Evolutionary conservation across 352 stramenopile species (phyloP), one percentile per base, ranked within the genome.

Genomic region (Phytopythium chamaehyphon): DNA sequence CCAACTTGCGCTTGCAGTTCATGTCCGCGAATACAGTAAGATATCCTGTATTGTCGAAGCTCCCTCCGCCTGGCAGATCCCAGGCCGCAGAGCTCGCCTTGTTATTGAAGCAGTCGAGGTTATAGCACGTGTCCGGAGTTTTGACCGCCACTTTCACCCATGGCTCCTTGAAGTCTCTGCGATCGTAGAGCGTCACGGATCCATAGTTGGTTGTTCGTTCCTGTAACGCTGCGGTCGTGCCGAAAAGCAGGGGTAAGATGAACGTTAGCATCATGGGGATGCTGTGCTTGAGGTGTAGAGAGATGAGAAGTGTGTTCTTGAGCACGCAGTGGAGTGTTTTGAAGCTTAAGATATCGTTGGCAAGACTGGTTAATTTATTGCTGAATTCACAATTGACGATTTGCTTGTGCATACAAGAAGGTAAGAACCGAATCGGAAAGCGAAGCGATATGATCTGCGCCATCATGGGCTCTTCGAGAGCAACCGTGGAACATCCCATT

Each of bases 61-160:
- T 24, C 8, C 11, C n/a, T 9, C 22, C 38, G 3, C 3, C 16
- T 16, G 38, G 38, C 38, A 43, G 38, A 9, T 43, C 16, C 56
- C 56, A 62, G 15, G 18, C 45, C 3, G 37, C 56, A 2, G 49
- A 43, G 38, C 38, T 43, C 38, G 16, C 21, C 38, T 43, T 43
- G 10, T 43, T 3, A 16, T 22, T 21, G 16, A 43, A 43, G 16
- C 38, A 22, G 10, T 43, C 21, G 12, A 22, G 18, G 38, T 43
- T 22, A 8, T 22, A 43, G 38, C 38, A 43, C 38, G 38, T 7
- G 38, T 22, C 21, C 38, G 16, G 12, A 11, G n/a, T 8, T 3
- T 43, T 18, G 38, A 43, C 3, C 16, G 38, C 3, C 16, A 43
- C 8, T 10, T 11, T 7, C 7, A 21, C n/a, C 16, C n/a, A 22